These are phyloP conservation scores for Metschnikowia lunata DNA, from an alignment of 805 yeast species.

Conservation along the genomic window DNA sequence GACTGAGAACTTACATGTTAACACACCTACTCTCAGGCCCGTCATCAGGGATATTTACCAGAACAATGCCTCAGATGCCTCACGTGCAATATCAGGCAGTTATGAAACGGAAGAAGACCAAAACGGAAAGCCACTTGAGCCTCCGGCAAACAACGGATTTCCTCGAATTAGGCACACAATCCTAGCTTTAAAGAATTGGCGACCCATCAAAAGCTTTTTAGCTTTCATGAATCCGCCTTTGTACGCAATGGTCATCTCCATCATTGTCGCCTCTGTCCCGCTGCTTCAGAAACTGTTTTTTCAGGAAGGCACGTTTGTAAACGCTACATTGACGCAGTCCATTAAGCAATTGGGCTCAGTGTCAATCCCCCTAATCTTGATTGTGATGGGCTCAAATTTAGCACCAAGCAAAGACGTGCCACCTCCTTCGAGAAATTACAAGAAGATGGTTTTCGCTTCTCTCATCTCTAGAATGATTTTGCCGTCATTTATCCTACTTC, in stretches of 20 bases:
- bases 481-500: conserved; percentile 65
- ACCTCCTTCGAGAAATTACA: conserved; percentile 58
- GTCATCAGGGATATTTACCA: no score
- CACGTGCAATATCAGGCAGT: background rate
- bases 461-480: conserved; percentile 73
- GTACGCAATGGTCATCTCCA: conserved; percentile 68
- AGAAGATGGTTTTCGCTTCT: conserved; percentile 63
- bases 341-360: conserved; percentile 66
- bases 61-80: background rate
- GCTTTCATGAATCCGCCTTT: conserved; percentile 76
- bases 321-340: conserved; percentile 61
- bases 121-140: background rate
- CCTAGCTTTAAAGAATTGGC: background rate
- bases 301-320: conserved; percentile 52
- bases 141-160: background rate
- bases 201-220: conserved; percentile 22
- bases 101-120: background rate
- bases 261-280: conserved; percentile 66
- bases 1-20: background rate
- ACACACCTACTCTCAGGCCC: no score
- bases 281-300: conserved; percentile 54
- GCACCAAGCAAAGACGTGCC: conserved; percentile 67
- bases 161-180: background rate
- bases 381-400: conserved; percentile 75
- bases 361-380: conserved; percentile 70